A percentile compares a stretch with the other conserved stretches of the same genome.
Evolutionary conservation across 495 filamentous ascomycete genomes (phyloP).

Genomic region (Aspergillus affinis): DNA sequence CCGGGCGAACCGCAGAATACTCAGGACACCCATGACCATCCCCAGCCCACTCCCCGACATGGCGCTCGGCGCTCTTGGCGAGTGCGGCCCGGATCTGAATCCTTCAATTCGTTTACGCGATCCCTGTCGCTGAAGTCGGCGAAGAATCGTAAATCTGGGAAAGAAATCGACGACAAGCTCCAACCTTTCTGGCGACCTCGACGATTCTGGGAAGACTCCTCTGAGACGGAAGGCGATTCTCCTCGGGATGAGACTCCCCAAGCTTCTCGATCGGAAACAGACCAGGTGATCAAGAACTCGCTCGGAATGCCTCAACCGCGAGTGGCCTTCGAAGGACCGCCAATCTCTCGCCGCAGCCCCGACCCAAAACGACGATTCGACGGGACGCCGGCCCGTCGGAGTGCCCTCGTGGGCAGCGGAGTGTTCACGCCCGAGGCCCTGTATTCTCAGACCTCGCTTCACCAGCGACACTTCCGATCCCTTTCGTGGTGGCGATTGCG

Average conservation of each 20-base stretch:
- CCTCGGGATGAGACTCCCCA: slow-evolving; percentile 24
- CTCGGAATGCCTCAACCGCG: slow-evolving; percentile 56
- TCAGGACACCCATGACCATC: slow-evolving; percentile 38
- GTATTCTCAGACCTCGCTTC: slow-evolving; percentile 30
- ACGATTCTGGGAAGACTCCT: slow-evolving; percentile 66
- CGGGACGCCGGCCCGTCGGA: slow-evolving; percentile 17
- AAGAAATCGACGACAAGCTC: slow-evolving; percentile 54
- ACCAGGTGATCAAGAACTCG: slow-evolving; percentile 48
- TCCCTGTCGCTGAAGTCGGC: slow-evolving; percentile 47
- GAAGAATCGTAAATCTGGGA: slow-evolving; percentile 44
- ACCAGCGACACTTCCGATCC: slow-evolving; percentile 40
- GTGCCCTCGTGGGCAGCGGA: slow-evolving; percentile 32
- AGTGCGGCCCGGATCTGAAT: slow-evolving; percentile 58
- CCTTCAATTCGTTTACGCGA: slow-evolving; percentile 37
- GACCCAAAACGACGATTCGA: slow-evolving; percentile 29
- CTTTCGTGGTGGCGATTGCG: slow-evolving; percentile 49
- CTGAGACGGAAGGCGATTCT: slow-evolving; percentile 48
- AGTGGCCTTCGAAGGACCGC: slow-evolving; percentile 41
- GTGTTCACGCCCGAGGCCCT: slow-evolving; percentile 31
- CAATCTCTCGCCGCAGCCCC: slow-evolving; percentile 44
- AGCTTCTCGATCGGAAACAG: slow-evolving; percentile 24
- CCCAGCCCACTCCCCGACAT: slow-evolving; percentile 44
- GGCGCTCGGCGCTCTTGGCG: slow-evolving; percentile 59
- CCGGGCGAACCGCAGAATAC: slow-evolving; percentile 37
- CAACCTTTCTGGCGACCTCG: slow-evolving; percentile 83